Evolutionary conservation across 2,329 filamentous ascomycete genomes (phyloP), one percentile per base, ranked within the genome.

Genomic region (Diaporthe sp.): DNA sequence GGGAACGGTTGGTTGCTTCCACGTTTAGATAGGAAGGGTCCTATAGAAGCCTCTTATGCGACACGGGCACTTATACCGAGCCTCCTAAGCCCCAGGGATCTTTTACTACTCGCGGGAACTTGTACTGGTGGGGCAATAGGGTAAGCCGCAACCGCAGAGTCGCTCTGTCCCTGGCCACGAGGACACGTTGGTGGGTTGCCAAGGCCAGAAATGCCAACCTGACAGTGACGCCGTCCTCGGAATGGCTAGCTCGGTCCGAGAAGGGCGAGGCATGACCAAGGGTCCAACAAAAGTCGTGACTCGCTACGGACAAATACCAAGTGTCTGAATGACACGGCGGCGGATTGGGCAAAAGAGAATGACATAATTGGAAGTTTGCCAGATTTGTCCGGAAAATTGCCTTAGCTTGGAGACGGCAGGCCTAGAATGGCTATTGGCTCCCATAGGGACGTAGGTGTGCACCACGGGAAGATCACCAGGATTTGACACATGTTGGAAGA

Each of bases 161-260:
- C 49, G 65, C 22, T 31, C 31, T 55, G 49, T 39, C 22, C n/a
- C n/a, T 28, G 49, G 49, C 49, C 65, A 69, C 65, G 65, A 42
- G 65, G 49, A 69, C 65, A 69, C 2, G 22, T 69, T 69, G 65
- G 65, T 69, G 65, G 65, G 65, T 39, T 69, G 65, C 65, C 65
- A 69, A 69, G 65, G 37, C 65, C 65, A 55, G 15, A 19, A 55
- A 39, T 68, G 46, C 13, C 65, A 68, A 53, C 65, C 65, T 68
- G 65, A 68, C 65, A 53, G 22, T 39, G 46, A 37, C 3, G 25
- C 28, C 22, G 31, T 42, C 46, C 65, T 69, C 12, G 49, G 46
- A 55, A 25, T 53, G 65, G 65, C 34, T 69, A 69, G 65, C 65
- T 69, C 65, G 65, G 65, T 69, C 65, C 65, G 65, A 69, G 49